Conservation (phyloP, 768 basidiomycete genomes). For the Coprinopsis sp. region DNA sequence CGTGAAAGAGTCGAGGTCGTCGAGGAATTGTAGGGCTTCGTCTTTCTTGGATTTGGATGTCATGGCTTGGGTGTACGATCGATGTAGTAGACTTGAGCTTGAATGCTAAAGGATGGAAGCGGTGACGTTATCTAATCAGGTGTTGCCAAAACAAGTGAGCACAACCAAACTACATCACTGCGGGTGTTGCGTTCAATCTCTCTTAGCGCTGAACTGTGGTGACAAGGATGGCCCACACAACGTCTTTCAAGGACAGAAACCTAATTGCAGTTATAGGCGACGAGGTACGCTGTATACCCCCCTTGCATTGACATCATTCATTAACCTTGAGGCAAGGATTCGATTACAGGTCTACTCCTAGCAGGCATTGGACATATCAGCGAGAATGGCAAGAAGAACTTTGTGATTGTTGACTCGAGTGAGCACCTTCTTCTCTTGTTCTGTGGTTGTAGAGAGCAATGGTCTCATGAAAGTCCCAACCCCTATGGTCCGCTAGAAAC, state of each 20-base stretch:
- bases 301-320: slow-evolving; percentile 3
- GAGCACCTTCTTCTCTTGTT: slow-evolving; percentile 24
- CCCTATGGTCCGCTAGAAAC: slow-evolving; percentile 58
- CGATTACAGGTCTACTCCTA: slow-evolving; percentile 91
- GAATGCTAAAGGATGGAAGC: too few relatives aligned
- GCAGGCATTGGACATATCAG: slow-evolving; percentile 94
- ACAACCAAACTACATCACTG: too few relatives aligned
- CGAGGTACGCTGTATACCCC: slow-evolving; percentile 56
- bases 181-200: too few relatives aligned
- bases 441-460: too few relatives aligned
- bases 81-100: too few relatives aligned
- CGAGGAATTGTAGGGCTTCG: slow-evolving; percentile 90
- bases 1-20: slow-evolving; percentile 85
- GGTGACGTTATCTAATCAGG: too few relatives aligned
- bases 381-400: slow-evolving; percentile 94
- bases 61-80: too few relatives aligned
- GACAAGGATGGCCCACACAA: slow-evolving; percentile 49
- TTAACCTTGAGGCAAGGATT: slow-evolving; percentile 58
- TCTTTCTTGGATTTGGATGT: slow-evolving; percentile 70
- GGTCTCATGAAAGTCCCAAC: too few relatives aligned
- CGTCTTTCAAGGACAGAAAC: slow-evolving; percentile 74
- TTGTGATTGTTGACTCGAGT: slow-evolving; percentile 94
- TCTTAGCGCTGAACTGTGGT: too few relatives aligned
- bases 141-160: too few relatives aligned
- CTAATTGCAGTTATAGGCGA: slow-evolving; percentile 96